These are phyloP conservation scores for Graphilbum sp. DNA, from an alignment of 2,329 filamentous ascomycete genomes.

Conservation along the genomic window DNA sequence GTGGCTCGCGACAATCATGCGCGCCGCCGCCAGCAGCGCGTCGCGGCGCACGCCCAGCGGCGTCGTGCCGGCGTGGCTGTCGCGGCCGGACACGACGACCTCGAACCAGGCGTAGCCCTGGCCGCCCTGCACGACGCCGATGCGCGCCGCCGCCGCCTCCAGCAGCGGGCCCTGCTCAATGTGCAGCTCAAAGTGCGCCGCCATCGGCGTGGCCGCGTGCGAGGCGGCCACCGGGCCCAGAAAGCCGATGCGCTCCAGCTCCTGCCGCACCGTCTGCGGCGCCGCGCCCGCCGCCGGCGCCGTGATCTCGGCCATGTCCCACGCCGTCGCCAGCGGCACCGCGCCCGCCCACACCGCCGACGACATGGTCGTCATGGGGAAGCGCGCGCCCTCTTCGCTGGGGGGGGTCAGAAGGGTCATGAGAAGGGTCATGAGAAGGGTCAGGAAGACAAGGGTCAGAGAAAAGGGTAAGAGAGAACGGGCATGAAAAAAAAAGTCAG, in stretches of 20 bases:
- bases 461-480: not conserved
- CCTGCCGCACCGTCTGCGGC: conserved; percentile 42
- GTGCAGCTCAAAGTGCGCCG: conserved; percentile 68
- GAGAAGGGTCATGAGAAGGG: no score
- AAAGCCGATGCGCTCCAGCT: conserved; percentile 57
- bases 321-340: conserved; percentile 43
- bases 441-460: no score
- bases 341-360: conserved; percentile 62
- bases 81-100: conserved; percentile 46
- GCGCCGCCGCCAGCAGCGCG: conserved; percentile 15
- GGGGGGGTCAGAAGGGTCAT: no score
- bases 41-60: conserved; percentile 22
- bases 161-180: conserved; percentile 73
- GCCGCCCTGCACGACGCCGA: conserved; percentile 56
- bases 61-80: conserved; percentile 62
- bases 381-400: conserved; percentile 67
- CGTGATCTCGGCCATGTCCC: conserved; percentile 42
- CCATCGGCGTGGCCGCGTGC: conserved; percentile 45
- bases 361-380: conserved; percentile 56
- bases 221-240: conserved; percentile 42
- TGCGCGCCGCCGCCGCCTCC: conserved; percentile 41
- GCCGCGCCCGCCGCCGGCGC: conserved; percentile 19
- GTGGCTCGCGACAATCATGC: conserved; percentile 17
- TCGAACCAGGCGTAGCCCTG: conserved; percentile 64
- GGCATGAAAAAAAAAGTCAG: not conserved